phyloP scores from a whole-genome alignment of 2,329 filamentous ascomycete genomes.

The Coniella vitis region DNA sequence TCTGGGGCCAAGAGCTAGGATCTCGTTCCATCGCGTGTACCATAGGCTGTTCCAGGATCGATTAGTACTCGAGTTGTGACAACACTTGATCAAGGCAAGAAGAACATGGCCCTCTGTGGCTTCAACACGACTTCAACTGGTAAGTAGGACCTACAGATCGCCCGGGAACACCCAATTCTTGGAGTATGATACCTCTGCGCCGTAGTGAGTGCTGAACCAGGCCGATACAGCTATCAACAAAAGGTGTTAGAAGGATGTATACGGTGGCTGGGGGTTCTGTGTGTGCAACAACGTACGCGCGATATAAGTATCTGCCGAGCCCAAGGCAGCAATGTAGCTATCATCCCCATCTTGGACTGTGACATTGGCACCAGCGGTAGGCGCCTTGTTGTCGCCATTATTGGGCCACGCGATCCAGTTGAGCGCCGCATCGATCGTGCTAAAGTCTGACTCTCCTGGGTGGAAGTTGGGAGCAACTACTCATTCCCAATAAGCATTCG shows the following conservation, averaged over 20 bases:
- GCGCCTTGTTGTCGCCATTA: slow-evolving; percentile 43
- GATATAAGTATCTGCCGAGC: slow-evolving; percentile 18
- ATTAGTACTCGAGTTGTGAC: background rate
- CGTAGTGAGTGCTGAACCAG: slow-evolving; percentile 39
- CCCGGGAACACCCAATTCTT: slow-evolving; percentile 54
- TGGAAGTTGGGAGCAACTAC: slow-evolving; percentile 39
- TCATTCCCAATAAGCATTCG: too few species aligned
- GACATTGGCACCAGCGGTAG: slow-evolving; percentile 30
- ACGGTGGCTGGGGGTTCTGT: slow-evolving; percentile 17
- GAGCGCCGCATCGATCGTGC: slow-evolving; percentile 36
- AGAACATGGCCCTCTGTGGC: background rate
- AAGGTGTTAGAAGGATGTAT: background rate
- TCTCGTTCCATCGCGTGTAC: slow-evolving; percentile 49
- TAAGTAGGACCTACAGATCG: slow-evolving; percentile 32
- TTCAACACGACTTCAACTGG: too few species aligned
- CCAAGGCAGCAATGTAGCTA: slow-evolving; percentile 28
- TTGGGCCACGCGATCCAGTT: slow-evolving; percentile 35
- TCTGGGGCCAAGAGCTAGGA: slow-evolving; percentile 36
- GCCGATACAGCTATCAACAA: slow-evolving; percentile 19
- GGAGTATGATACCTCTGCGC: slow-evolving; percentile 34
- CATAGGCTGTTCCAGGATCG: slow-evolving; percentile 31
- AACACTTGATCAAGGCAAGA: background rate
- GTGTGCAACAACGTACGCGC: slow-evolving; percentile 6
- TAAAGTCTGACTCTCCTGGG: slow-evolving; percentile 30
- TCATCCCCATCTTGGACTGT: slow-evolving; percentile 34